Percentiles rank a stretch among this genome's conserved stretches.
These are phyloP conservation scores for Asterella californica DNA, from an alignment of 225 moss, liverwort and hornwort species.

Conservation along the genomic window DNA sequence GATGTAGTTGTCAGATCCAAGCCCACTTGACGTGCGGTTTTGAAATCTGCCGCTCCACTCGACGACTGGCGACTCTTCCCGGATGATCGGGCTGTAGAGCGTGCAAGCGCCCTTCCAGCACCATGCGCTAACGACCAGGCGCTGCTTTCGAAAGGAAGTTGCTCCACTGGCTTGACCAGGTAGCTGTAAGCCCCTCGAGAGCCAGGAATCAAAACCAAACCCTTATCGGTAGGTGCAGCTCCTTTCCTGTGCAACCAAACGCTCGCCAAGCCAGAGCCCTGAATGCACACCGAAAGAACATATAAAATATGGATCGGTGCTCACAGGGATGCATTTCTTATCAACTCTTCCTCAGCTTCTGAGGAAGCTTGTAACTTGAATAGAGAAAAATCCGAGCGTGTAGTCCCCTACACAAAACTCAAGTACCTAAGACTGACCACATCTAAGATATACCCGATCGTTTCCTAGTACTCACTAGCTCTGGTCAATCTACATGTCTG, in stretches of 20 bases:
- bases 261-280: slow-evolving; percentile 13
- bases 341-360: too few species aligned
- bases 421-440: too few species aligned
- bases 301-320: neutral
- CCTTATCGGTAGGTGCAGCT: slow-evolving; percentile 69
- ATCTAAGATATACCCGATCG: too few species aligned
- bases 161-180: slow-evolving; percentile 54
- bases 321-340: too few species aligned
- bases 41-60: slow-evolving; percentile 18
- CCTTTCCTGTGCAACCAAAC: slow-evolving; percentile 74
- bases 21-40: slow-evolving; percentile 1
- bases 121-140: slow-evolving; percentile 76
- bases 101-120: slow-evolving; percentile 61
- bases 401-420: too few species aligned
- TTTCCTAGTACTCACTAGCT: too few species aligned
- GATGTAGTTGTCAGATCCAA: slow-evolving; percentile 55
- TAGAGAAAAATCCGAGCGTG: too few species aligned
- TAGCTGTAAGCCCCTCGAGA: slow-evolving; percentile 76
- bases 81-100: slow-evolving; percentile 59
- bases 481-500: too few species aligned
- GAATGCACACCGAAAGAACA: neutral
- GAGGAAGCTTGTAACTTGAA: too few species aligned
- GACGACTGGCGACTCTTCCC: slow-evolving; percentile 65
- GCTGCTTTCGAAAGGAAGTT: slow-evolving; percentile 25
- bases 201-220: slow-evolving; percentile 75